Evolutionary conservation across 129 eudicot species (phyloP).

Genomic region (Heracleum sosnowskyi): DNA sequence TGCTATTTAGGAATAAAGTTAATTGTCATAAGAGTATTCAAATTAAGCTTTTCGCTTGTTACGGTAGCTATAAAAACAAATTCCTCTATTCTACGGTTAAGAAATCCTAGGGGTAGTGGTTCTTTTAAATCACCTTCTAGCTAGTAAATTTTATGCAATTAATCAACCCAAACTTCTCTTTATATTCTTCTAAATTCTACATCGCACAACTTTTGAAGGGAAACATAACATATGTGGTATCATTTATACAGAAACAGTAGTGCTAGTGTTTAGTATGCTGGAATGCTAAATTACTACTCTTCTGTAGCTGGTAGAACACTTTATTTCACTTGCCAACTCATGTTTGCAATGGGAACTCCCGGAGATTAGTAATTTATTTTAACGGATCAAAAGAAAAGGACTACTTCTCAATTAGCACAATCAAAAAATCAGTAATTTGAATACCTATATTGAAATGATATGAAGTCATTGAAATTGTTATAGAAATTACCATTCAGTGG

Average conservation of each 20-base stretch:
- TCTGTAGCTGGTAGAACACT: neutral
- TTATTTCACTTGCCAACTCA: neutral
- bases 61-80: neutral
- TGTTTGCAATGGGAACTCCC: neutral
- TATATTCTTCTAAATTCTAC: neutral
- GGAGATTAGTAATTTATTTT: neutral
- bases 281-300: neutral
- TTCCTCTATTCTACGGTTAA: neutral
- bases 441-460: neutral
- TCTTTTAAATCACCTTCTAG: neutral
- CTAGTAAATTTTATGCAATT: neutral
- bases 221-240: neutral
- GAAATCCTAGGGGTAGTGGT: neutral
- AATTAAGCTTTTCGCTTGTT: neutral
- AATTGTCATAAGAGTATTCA: too few relatives aligned
- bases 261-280: neutral
- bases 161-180: neutral
- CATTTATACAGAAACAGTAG: neutral
- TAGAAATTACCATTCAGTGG: constrained; percentile 14
- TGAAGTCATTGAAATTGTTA: neutral
- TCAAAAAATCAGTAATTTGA: neutral
- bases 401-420: neutral
- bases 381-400: neutral
- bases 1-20: neutral
- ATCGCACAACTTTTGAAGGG: neutral